These are phyloP conservation scores for Alternaria ethzedia DNA, from an alignment of 2,329 filamentous ascomycete genomes.

Conservation along the genomic window DNA sequence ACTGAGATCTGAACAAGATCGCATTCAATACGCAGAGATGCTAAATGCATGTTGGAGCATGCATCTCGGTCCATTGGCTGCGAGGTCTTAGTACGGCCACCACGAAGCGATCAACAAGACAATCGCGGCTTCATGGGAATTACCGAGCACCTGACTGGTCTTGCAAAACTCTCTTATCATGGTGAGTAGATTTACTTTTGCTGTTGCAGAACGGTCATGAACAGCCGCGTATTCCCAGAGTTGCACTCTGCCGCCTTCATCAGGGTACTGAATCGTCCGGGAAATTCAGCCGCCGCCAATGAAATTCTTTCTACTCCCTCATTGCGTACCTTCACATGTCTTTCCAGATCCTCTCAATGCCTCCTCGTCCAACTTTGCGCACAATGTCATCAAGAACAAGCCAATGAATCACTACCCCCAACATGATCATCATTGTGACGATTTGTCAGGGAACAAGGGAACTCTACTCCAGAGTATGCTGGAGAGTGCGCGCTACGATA, in stretches of 20 bases:
- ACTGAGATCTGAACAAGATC: neutral
- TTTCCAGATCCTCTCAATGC: neutral
- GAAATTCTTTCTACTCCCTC: neutral
- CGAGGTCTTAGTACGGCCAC: neutral
- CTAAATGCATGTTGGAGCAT: neutral
- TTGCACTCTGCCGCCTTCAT: neutral
- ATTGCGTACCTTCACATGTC: neutral
- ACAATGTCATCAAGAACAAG: neutral
- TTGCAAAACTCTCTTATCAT: neutral
- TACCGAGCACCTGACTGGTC: neutral
- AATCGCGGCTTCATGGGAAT: neutral
- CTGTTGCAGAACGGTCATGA: neutral
- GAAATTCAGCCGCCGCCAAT: neutral
- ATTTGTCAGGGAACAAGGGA: neutral
- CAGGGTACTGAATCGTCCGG: neutral
- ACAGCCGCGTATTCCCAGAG: neutral
- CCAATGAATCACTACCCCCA: neutral
- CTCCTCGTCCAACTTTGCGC: neutral
- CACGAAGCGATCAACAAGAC: neutral
- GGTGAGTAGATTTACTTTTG: neutral
- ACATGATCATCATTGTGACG: neutral
- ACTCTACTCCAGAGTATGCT: neutral
- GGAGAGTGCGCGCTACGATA: conserved; percentile 9
- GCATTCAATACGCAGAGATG: neutral
- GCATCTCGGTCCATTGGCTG: neutral